Percentiles rank a stretch among this genome's conserved stretches.
These are phyloP conservation scores for Podochytrium sp. DNA, from an alignment of 192 early-diverging fungal species.

Conservation along the genomic window DNA sequence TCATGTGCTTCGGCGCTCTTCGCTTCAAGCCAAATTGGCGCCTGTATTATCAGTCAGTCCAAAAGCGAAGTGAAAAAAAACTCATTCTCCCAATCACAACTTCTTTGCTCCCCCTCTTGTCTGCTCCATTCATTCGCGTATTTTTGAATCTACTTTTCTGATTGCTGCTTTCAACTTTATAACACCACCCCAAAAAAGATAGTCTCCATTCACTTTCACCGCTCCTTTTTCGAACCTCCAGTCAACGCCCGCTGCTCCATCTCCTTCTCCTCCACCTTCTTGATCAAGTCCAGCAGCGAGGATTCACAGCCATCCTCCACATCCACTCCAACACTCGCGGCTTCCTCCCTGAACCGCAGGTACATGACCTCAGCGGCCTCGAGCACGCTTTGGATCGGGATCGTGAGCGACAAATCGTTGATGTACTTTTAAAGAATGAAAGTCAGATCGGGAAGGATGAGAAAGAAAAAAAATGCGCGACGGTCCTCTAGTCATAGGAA, in stretches of 20 bases:
- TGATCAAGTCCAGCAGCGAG: neutral
- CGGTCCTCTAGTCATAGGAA: slow-evolving; percentile 12
- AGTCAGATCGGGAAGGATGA: neutral
- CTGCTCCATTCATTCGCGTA: too few species aligned
- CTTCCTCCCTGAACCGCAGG: slow-evolving; percentile 60
- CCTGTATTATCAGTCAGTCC: too few species aligned
- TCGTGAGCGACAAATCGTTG: slow-evolving; percentile 78
- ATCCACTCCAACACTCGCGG: slow-evolving; percentile 34
- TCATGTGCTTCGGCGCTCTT: too few species aligned
- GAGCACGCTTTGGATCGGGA: slow-evolving; percentile 75
- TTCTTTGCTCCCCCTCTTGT: too few species aligned
- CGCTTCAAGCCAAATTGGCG: too few species aligned
- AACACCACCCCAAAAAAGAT: neutral
- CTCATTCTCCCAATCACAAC: too few species aligned
- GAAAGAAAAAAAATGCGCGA: neutral
- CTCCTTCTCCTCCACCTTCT: neutral
- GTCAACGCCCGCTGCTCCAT: neutral
- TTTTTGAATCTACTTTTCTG: too few species aligned
- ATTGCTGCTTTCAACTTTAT: neutral
- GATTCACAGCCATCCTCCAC: neutral
- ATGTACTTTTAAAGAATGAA: slow-evolving; percentile 61
- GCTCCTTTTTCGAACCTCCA: neutral
- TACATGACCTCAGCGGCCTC: slow-evolving; percentile 79
- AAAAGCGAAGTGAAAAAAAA: too few species aligned
- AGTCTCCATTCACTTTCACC: neutral